Conservation (phyloP, 768 basidiomycete genomes). For the Tulasnella sp. region DNA sequence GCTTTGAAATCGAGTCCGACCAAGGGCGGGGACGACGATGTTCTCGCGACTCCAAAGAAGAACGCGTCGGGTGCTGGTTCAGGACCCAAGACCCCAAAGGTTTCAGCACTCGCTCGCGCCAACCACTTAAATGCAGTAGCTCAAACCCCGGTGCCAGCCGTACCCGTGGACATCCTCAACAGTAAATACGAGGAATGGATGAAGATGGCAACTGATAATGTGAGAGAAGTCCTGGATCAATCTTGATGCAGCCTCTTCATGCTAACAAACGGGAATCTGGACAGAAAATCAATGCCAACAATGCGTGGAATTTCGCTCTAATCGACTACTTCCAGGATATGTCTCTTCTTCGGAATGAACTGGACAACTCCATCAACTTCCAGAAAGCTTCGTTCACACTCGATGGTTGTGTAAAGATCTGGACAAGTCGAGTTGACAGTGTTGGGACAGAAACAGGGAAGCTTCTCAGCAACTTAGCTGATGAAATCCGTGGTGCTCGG, state of each 20-base stretch:
- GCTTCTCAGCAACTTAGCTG: constrained; percentile 83
- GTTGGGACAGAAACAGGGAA: constrained; percentile 97
- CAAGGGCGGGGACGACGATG: constrained; percentile 25
- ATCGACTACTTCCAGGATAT: constrained; percentile 99
- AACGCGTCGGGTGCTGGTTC: constrained; percentile 20
- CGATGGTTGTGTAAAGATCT: constrained; percentile 99
- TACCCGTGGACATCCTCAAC: constrained; percentile 78
- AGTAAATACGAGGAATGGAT: constrained; percentile 99
- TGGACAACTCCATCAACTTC: constrained; percentile 97
- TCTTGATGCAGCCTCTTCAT: neutral
- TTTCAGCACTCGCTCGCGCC: constrained; percentile 40
- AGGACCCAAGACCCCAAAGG: constrained; percentile 39
- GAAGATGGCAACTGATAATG: constrained; percentile 99
- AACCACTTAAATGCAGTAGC: constrained; percentile 38
- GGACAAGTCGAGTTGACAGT: constrained; percentile 96
- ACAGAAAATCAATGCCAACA: constrained; percentile 98
- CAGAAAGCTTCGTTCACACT: constrained; percentile 97
- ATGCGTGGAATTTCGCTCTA: constrained; percentile 97
- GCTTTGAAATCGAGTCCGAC: constrained; percentile 47
- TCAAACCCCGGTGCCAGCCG: constrained; percentile 39
- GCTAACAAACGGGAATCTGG: constrained; percentile 35
- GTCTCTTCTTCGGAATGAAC: constrained; percentile 89
- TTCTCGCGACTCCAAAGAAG: constrained; percentile 6
- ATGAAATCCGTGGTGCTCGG: constrained; percentile 56
- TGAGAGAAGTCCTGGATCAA: constrained; percentile 46